Percentiles rank a stretch among this genome's conserved stretches.
Evolutionary conservation across 2,329 filamentous ascomycete genomes (phyloP).

Genomic region (Pseudogymnoascus sp.): DNA sequence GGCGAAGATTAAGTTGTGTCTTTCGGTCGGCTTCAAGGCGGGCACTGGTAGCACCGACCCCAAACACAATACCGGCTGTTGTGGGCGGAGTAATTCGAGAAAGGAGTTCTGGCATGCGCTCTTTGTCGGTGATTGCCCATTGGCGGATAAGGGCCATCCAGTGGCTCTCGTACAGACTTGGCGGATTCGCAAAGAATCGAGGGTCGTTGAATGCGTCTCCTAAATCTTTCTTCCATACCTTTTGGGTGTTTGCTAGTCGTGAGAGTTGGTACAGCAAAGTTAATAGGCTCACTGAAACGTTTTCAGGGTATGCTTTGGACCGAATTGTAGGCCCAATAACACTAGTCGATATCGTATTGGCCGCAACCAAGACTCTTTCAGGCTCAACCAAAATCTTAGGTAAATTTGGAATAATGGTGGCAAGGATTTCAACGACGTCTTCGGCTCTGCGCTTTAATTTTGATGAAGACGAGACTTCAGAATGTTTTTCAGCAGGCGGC

Average conservation of each 20-base stretch:
- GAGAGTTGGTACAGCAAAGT: slow-evolving; percentile 70
- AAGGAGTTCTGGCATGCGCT: slow-evolving; percentile 75
- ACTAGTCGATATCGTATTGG: slow-evolving; percentile 73
- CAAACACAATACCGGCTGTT: slow-evolving; percentile 93
- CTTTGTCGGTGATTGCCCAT: slow-evolving; percentile 81
- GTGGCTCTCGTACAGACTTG: slow-evolving; percentile 58
- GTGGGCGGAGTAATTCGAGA: slow-evolving; percentile 74
- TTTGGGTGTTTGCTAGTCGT: slow-evolving; percentile 71
- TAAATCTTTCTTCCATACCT: slow-evolving; percentile 88
- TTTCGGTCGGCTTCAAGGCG: slow-evolving; percentile 90
- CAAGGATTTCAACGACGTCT: slow-evolving; percentile 74
- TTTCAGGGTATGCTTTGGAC: slow-evolving; percentile 80
- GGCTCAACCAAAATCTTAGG: slow-evolving; percentile 76
- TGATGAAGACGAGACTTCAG: slow-evolving; percentile 28
- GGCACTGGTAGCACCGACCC: slow-evolving; percentile 91
- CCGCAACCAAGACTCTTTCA: slow-evolving; percentile 73
- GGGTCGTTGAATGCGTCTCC: slow-evolving; percentile 85
- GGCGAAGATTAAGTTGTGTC: slow-evolving; percentile 81
- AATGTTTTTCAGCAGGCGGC: slow-evolving; percentile 32
- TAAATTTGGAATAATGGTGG: slow-evolving; percentile 70
- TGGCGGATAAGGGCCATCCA: slow-evolving; percentile 83
- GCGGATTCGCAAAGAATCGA: slow-evolving; percentile 69
- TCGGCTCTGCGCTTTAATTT: slow-evolving; percentile 44
- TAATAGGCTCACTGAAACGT: slow-evolving; percentile 65
- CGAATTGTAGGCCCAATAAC: slow-evolving; percentile 76